Base-by-base conservation (phyloP, 2,329 filamentous ascomycete species). In the Ceratocystis cubensis region DNA sequence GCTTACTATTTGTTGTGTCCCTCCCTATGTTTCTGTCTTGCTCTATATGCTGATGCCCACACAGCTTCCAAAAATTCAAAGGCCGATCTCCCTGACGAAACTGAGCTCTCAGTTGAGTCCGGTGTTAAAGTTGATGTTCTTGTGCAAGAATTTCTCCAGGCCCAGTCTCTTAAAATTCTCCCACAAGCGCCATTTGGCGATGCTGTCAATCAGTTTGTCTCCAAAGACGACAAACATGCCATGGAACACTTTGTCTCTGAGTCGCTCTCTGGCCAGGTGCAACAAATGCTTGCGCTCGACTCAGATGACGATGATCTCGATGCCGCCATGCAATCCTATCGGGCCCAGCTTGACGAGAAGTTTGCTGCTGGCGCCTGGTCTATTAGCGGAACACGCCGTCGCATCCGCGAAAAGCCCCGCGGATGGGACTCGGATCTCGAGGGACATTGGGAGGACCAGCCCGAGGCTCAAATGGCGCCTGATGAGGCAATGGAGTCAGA, bases 101-200 rank as follows among this genome's bases (percentile, higher is more conserved):
- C 87, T 2, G 78, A 79, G 1, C 78, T 89, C 2, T 72, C 68
- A 8, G 72, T 69, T 5, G 74, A 76, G 22, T 72, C 69, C 25
- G 69, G 70, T 17, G 81, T 97, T 73, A 92, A 93, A 72, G 91
- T 99, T 3, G 91, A 95, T 70, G 88, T 88, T 70, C 81, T 99
- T 0, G 93, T 99, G 0, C 83, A 88, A 63, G 91, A 97, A 70
- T 96, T 92, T 71, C 82, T 99, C 2, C 84, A 84, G 0, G 88
- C 89, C 0, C 92, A 97, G 72, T 92, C 90, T 0, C 83, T 99
- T 41, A 96, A 92, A 67, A 94, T 99, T 62, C 81, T 99, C 0
- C 94, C 94, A 0, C 90, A 96, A 72, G 94, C 92, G 37, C 88
- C 88, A 0, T 96, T 99, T 72, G 89, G 91, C 17, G 92, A 97